These are phyloP conservation scores for Barnettozyma salicaria DNA, from an alignment of 805 yeast genomes.

Conservation along the genomic window DNA sequence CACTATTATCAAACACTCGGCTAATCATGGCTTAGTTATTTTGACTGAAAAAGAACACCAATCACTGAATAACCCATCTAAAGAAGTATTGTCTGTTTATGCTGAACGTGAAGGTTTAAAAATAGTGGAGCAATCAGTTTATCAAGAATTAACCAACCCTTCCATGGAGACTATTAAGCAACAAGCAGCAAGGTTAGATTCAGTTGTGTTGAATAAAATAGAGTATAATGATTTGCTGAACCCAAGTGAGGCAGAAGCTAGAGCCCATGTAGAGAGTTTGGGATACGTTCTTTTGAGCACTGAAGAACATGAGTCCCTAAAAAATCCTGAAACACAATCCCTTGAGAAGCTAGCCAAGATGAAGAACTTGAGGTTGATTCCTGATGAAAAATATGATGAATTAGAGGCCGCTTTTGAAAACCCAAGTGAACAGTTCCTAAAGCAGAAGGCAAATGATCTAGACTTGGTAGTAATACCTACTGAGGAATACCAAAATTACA, in stretches of 20 bases:
- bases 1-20: constrained; percentile 7
- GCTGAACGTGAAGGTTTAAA: constrained; percentile 21
- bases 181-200: constrained; percentile 4
- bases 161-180: constrained; percentile 5
- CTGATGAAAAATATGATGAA: constrained; percentile 1
- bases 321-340: constrained; percentile 3
- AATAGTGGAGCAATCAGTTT: constrained; percentile 8
- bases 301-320: not conserved
- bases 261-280: constrained; percentile 13
- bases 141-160: constrained; percentile 7
- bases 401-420: constrained; percentile 4
- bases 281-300: constrained; percentile 13
- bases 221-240: constrained; percentile 1
- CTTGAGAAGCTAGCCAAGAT: constrained; percentile 2
- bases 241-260: not conserved
- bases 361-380: constrained; percentile 3
- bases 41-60: constrained; percentile 10
- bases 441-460: constrained; percentile 19
- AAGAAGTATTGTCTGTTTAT: constrained; percentile 17
- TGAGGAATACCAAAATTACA: constrained; percentile 5
- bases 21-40: constrained; percentile 9
- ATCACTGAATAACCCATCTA: constrained; percentile 19
- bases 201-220: constrained; percentile 1
- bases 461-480: constrained; percentile 15
- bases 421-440: constrained; percentile 13